Evolutionary conservation across 1,284 basidiomycete genomes (phyloP).

Genomic region (Moniliella sp.): DNA sequence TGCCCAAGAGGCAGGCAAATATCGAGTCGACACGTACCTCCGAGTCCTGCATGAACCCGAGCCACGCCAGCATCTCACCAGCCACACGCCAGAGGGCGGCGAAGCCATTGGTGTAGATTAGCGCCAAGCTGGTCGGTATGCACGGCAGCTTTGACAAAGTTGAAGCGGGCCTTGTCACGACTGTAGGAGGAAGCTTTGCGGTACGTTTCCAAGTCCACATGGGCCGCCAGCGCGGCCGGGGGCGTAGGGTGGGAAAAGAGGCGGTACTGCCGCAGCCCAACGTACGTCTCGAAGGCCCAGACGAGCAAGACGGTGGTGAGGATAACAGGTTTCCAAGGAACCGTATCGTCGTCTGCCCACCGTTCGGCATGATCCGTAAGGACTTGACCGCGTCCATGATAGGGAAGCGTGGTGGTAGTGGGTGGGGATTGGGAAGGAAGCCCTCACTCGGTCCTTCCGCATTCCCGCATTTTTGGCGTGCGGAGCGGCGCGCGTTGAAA

Average conservation of each 20-base stretch:
- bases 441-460: too few species aligned
- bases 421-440: too few species aligned
- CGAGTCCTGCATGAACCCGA: constrained; percentile 6
- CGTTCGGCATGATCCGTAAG: too few species aligned
- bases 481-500: too few species aligned
- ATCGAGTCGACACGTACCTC: constrained; percentile 4
- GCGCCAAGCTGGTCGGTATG: constrained; percentile 51
- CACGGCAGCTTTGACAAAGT: constrained; percentile 50
- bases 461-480: too few species aligned
- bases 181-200: constrained; percentile 75
- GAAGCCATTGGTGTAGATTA: constrained; percentile 53
- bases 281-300: constrained; percentile 57
- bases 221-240: constrained; percentile 49
- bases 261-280: constrained; percentile 67
- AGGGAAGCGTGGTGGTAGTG: too few species aligned
- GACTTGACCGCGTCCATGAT: too few species aligned
- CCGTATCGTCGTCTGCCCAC: constrained; percentile 36
- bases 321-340: constrained; percentile 52
- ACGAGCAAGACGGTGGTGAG: constrained; percentile 55
- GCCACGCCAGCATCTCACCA: constrained; percentile 36
- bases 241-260: constrained; percentile 57
- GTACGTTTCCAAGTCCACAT: constrained; percentile 56
- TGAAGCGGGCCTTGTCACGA: constrained; percentile 69
- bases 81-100: constrained; percentile 53
- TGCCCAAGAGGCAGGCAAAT: too few species aligned